Base-by-base conservation (phyloP, 2,329 filamentous ascomycete species). In the Aspergillus carbonarius region DNA sequence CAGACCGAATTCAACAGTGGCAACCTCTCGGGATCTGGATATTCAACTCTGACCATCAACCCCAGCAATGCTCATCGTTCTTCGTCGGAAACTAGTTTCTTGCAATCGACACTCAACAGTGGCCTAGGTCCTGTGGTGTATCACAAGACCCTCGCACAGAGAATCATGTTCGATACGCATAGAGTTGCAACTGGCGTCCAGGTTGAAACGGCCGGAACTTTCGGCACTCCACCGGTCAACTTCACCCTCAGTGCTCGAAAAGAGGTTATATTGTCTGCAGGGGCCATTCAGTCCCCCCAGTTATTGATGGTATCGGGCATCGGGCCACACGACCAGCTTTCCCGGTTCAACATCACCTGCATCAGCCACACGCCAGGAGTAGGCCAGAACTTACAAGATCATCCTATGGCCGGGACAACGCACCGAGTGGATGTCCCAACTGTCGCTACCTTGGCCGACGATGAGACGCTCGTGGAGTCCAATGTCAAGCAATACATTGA, bases 271-370 rank as follows among this genome's bases (percentile, higher is more conserved):
- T 54, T 86, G 2, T 76, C 82, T 0, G 81, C 79, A 1, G 84
- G 84, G 4, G 74, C 77, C 4, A 82, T 82, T 67, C 82, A 84
- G 64, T 79, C 81, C 0, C 83, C 83, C 0, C 81, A 85, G 58
- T 68, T 84, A 5, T 73, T 85, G 6, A 81, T 83, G 73, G 74
- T 82, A 4, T 82, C 79, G 42, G 82, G 82, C 0, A 69, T 79
- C 58, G 82, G 82, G 0, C 80, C 81, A 2, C 57, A 57, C 0
- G 56, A 63, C n/a, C 61, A 60, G 3, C 66, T 74, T 5, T 46
- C 60, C 13, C 57, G 66, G 13, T 62, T 68, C 30, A 60, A 55
- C 2, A 74, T 74, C 46, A 54, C 66, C 6, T 60, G 69, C 1
- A 55, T 76, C 12, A 64, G 63, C 3, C 61, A 71, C 39, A 62